Base-by-base conservation (phyloP, 1,139 yeast genomes). In the Suhomyces chickasaworum region DNA sequence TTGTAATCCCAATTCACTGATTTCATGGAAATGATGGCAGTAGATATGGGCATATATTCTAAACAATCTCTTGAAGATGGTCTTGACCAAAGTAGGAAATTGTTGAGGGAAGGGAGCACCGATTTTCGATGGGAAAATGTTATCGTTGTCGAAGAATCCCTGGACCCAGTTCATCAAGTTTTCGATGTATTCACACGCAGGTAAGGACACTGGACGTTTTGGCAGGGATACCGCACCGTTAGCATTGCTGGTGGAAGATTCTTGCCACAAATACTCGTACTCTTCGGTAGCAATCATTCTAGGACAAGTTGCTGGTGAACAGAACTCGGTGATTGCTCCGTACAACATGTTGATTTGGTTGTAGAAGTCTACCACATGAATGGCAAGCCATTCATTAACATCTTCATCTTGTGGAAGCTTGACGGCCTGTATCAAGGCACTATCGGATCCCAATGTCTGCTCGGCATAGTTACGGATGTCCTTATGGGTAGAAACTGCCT, bases 1-100 rank as follows among this genome's bases (percentile, higher is more conserved):
- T 65, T 91, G 97, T 56, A 93, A 73, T 1, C 97, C 97, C 56
- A 93, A 75, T 61, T 91, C 98, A 37, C 90, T 81, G 47, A 93
- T 87, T 64, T 91, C 97, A 64, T 90, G 96, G 68, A 93, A 93
- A 65, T 93, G 99, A 61, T 93, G 98, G 61, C 99, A 93, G 66
- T 93, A 93, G 38, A 93, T 89, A 68, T 93, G 99, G 2, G 99
- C 98, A 63, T 95, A 95, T n/a, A 93, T 90, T 63, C 99, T 78
- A 65, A 91, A 93, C 49, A 93, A 72, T 54, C 99, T 80, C 66
- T 91, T 90, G 72, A 91, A 81, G 41, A 93, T 89, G 17, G 95
- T 91, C 61, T 84, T 86, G 43, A 89, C 89, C 52, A 89, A 78
- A 9, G 80, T 78, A 18, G 84, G 86, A 43, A 78, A 77, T 61